Conservation (phyloP, 2,329 filamentous ascomycete genomes). For the Apiospora marii region DNA sequence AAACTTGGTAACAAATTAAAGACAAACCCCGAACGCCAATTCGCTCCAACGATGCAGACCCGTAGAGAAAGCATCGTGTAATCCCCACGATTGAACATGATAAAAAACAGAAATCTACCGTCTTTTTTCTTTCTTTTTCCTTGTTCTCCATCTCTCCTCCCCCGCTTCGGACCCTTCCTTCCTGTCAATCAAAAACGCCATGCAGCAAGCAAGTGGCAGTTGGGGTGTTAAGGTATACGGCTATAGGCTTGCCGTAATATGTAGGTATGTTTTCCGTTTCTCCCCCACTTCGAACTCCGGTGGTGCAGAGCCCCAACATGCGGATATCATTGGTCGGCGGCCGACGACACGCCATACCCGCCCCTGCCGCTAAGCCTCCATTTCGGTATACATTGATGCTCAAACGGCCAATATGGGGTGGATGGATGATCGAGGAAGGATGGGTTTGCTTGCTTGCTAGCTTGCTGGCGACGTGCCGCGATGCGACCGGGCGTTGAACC, state of each 20-base stretch:
- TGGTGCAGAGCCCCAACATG: slow-evolving; percentile 4
- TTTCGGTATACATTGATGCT: neutral
- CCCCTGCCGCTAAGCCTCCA: neutral
- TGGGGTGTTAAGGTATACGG: neutral
- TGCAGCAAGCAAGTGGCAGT: slow-evolving; percentile 7
- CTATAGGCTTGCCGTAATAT: neutral
- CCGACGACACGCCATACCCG: neutral
- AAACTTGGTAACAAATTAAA: neutral
- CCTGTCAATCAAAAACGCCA: neutral
- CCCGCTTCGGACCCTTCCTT: neutral
- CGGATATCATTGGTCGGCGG: neutral
- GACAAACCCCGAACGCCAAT: neutral
- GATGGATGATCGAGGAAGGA: neutral
- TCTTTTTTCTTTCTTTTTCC: neutral
- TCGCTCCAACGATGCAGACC: slow-evolving; percentile 3
- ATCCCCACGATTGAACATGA: neutral
- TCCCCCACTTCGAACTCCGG: slow-evolving; percentile 18
- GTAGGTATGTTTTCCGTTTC: neutral
- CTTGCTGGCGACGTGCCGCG: slow-evolving; percentile 6
- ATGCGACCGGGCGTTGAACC: neutral
- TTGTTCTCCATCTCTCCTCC: neutral
- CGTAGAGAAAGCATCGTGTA: slow-evolving; percentile 4
- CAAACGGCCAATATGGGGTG: too few species aligned
- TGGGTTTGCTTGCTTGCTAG: neutral
- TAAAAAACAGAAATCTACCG: slow-evolving; percentile 3